Base-by-base conservation (phyloP, 1,139 yeast species). In the Yamadazyma dushanensis region DNA sequence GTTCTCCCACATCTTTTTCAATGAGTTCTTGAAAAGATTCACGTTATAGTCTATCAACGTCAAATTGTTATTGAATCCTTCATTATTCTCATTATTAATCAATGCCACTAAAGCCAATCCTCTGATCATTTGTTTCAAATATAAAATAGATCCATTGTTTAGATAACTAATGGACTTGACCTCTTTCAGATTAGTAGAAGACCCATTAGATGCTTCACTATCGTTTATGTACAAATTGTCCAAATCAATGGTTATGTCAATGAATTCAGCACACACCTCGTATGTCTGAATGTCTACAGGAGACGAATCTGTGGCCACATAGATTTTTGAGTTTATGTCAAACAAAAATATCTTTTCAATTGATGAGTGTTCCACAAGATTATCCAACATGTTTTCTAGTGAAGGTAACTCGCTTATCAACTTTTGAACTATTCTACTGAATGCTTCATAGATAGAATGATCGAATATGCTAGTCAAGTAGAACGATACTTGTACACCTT, bases 221-320 rank as follows among this genome's bases (percentile, higher is more conserved):
- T 55, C 58, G 36, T 70, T 72, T 42, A 80, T 76, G 49, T 83
- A 83, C 33, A 84, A 59, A 37, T 83, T 85, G 49, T 88, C 94
- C 43, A 92, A 65, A 54, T 92, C 97, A 25, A 89, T 83, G 3
- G 97, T 83, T 14, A 92, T 94, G 57, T 92, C 98, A 37, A 92
- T 90, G 53, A 90, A 92, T 54, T 92, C 98, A 1, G 97, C 95
- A 60, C 98, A 92, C 2, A 90, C 95, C 58, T 92, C 97, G 57
- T 92, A 92, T 0, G 95, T 86, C 52, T 89, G 96, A 20, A 89
- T 86, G 60, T 92, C 97, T 21, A 90, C 96, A 0, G 97, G 97
- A 2, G 92, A 81, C 0, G 96, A 85, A 58, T 92, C 98, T 0
- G 97, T 92, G 3, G 97, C 97, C 31, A 92, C 90, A 56, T 92